Evolutionary conservation across 2,329 filamentous ascomycete genomes (phyloP).

Genomic region (Didymella arachidicola): DNA sequence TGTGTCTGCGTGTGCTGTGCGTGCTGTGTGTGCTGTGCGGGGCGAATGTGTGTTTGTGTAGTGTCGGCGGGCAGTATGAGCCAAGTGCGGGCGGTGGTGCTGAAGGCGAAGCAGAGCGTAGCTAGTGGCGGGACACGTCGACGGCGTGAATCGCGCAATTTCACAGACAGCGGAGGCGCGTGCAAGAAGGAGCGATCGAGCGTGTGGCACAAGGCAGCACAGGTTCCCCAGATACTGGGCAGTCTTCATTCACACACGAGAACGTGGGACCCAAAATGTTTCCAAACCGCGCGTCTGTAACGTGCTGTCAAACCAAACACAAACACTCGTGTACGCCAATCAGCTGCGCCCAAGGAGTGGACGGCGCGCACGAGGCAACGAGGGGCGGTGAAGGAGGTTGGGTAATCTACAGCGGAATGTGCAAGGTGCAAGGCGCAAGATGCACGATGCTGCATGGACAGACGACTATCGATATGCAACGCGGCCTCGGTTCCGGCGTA

Average conservation of each 20-base stretch:
- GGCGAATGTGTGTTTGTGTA: slow-evolving; percentile 3
- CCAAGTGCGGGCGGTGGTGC: slow-evolving; percentile 22
- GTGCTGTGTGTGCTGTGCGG: not conserved
- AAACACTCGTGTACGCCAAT: slow-evolving; percentile 12
- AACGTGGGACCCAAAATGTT: slow-evolving; percentile 24
- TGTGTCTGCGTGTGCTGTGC: not conserved
- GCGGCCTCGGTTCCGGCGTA: slow-evolving; percentile 13
- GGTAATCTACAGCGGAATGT: slow-evolving; percentile 18
- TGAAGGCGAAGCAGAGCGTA: slow-evolving; percentile 33
- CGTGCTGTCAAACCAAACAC: slow-evolving; percentile 11
- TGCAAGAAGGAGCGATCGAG: slow-evolving; percentile 19
- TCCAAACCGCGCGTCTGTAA: slow-evolving; percentile 11
- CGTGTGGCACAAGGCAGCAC: slow-evolving; percentile 30
- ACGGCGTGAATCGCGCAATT: slow-evolving; percentile 26
- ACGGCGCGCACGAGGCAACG: slow-evolving; percentile 11
- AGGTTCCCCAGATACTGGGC: slow-evolving; percentile 33
- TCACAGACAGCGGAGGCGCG: slow-evolving; percentile 20
- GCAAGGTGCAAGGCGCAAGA: slow-evolving; percentile 13
- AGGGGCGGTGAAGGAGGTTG: slow-evolving; percentile 31
- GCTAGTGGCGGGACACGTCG: slow-evolving; percentile 33
- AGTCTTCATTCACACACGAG: slow-evolving; percentile 27
- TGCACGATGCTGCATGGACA: slow-evolving; percentile 12
- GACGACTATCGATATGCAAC: slow-evolving; percentile 12
- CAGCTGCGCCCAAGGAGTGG: slow-evolving; percentile 2
- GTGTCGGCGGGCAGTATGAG: slow-evolving; percentile 22